Evolutionary conservation across 192 early-diverging fungal genomes (phyloP), one percentile per base, ranked within the genome.

Genomic region (Phycomyces nitens): DNA sequence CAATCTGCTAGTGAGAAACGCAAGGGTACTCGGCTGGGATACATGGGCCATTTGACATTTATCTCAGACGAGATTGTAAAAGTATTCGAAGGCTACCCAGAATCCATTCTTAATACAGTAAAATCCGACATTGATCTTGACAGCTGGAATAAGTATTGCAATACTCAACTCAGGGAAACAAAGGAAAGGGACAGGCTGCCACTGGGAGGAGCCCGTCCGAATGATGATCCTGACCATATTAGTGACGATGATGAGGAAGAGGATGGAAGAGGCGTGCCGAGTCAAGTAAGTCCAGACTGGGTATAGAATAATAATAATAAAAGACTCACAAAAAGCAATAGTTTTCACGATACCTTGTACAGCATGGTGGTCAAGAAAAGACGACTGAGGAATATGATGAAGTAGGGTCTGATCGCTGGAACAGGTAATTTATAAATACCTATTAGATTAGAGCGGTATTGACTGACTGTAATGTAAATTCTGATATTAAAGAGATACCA

Each of bases 21-120:
- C 12, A 94, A 95, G 43, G 96, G 96, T 27, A 86, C 91, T 18
- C 85, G 95, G 41, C 81, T 96, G 38, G 97, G 95, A 26, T 97
- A 92, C 68, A 99, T 99, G 97, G 97, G 97, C 7, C 97, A 99
- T 65, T 78, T 97, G 68, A 97, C 94, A 0, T 94, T 93, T 43
- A 95, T 99, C 40, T 85, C 95, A 23, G 97, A 99, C 64, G 97
- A 97, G 70, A 89, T 94, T 1, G 87, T 89, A 51, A 92, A 95
- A 63, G 70, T 97, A 34, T 70, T 95, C 42, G 95, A 97, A 58
- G 85, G 90, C 7, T 80, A 68, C 44, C 72, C 66, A 53, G 66
- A 68, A 47, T 56, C 71, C 21, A 69, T 74, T 47, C 57, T 60
- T 58, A 15, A 65, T 71, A 40, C 40, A 68, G 58, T 80, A 50